phyloP scores from a whole-genome alignment of 2,329 filamentous ascomycete species.

The Aspergillus tubingensis region DNA sequence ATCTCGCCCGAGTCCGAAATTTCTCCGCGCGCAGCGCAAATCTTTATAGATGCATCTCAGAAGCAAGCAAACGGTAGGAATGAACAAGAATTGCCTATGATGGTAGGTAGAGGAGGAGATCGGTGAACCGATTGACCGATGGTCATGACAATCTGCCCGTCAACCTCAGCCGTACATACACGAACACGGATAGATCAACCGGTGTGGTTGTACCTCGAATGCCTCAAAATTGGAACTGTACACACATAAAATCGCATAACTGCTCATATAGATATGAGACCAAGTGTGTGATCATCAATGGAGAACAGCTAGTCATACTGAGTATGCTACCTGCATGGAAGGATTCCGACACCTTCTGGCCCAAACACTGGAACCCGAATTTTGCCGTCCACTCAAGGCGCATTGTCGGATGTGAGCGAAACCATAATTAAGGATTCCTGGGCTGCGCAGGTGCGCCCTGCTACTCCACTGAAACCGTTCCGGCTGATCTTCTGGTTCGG shows the following conservation, averaged over 20 bases:
- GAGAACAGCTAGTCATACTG: not conserved
- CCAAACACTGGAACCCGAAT: not conserved
- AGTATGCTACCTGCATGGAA: not conserved
- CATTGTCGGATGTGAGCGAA: not conserved
- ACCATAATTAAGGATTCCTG: not conserved
- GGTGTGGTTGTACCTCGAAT: not conserved
- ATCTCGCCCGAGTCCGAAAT: too few relatives aligned
- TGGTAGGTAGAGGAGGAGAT: too few relatives aligned
- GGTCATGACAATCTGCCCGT: too few relatives aligned
- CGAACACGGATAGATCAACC: not conserved
- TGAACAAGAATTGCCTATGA: too few relatives aligned
- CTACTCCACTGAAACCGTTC: conserved; percentile 2
- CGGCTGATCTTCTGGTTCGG: not conserved
- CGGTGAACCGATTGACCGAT: too few relatives aligned
- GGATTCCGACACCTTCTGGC: not conserved
- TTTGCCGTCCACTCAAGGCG: not conserved
- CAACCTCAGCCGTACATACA: not conserved
- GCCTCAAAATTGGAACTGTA: not conserved
- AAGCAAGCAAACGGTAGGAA: too few relatives aligned
- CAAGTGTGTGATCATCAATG: not conserved
- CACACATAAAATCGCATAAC: not conserved
- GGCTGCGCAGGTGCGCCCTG: not conserved
- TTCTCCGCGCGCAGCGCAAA: too few relatives aligned
- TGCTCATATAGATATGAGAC: not conserved
- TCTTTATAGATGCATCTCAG: too few relatives aligned